Base-by-base conservation (phyloP, 2,329 filamentous ascomycete species). In the Colletotrichum camelliae region DNA sequence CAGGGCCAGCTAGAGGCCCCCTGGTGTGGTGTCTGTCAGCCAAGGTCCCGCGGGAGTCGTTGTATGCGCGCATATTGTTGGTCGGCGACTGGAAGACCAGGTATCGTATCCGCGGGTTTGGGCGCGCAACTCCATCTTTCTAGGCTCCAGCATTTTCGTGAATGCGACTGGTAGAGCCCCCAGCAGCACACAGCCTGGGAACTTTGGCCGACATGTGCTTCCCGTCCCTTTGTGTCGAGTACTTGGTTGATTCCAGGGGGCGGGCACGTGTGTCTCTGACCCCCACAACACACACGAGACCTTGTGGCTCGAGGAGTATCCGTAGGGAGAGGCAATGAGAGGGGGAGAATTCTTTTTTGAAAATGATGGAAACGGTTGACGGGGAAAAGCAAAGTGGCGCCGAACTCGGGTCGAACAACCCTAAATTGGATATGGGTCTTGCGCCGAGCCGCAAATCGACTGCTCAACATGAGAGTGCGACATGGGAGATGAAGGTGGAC, bases 121-220 rank as follows among this genome's bases (percentile, higher is more conserved):
- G 73, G 39, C 39, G 29, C 62, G 64, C 62, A 67, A 72, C 62
- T 58, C 69, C 69, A 72, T 75, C 64, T 73, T 71, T 75, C 70
- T 27, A 75, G 73, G 73, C 73, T 75, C 64, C 73, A 75, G 70
- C 55, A 75, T 73, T 75, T 39, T 55, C 62, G 60, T 39, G 24
- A 33, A 35, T 73, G 58, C 57, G 73, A 66, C 65, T 75, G 73
- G 64, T 57, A 60, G 73, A 48, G 18, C 48, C 33, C 55, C 35
- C 31, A 62, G 37, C 31, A 62, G 52, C 33, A 55, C 29, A 72
- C 48, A 75, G 69, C 31, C 69, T 72, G 68, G 61, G 18, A 58
- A 60, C 57, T 62, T 67, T 57, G 52, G 21, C 15, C n/a, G 55
- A 35, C 62, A 72, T 72, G 43, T 64, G 57, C 39, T 29, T 70